Evolutionary conservation across 164 flowering plant genomes (phyloP), one percentile per base, ranked within the genome.

Genomic region (Aristolochia contorta): DNA sequence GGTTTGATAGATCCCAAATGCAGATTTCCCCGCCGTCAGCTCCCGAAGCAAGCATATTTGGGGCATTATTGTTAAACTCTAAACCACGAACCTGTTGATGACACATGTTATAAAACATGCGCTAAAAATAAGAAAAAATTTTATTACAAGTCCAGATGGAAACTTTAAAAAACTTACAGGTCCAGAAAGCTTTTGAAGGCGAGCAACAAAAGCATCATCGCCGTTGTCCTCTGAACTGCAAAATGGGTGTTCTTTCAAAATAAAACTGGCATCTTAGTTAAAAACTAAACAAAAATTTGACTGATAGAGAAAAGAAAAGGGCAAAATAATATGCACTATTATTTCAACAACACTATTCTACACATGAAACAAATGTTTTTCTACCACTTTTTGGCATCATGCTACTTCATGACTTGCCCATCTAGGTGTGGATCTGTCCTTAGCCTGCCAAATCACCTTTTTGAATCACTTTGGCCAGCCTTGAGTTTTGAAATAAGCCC

Each of bases 1-100:
- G 97, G 16, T 73, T 72, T 20, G 86, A 62, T 63, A 94, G 66
- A 82, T 94, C 97, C 99, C 99, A 94, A 18, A 94, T 89, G 75
- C 84, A 84, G 58, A 94, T 80, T 67, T 94, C 97, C 61, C 99
- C 99, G 69, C 83, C 96, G 64, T 86, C 96, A 57, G 99, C 93
- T 47, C 99, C 99, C 70, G 97, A 89, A 45, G 97, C 99, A 61
- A 94, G 95, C 24, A 77, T 67, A 63, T 89, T 80, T 67, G 99
- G 89, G 15, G 87, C 24, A 57, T 75, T 63, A 45, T 62, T 37
- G 79, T 85, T 89, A 60, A 91, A 94, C 59, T 89, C 99, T 71
- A 94, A 72, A 71, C 99, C 99, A 56, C 89, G 97, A 58, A 94
- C 97, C 97, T 93, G 75, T 50, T 19, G 24, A 32, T 2, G 55